A percentile compares a stretch with the other conserved stretches of the same genome.
phyloP scores from a whole-genome alignment of 2,329 filamentous ascomycete genomes.

The Hypoxylon rubiginosum region DNA sequence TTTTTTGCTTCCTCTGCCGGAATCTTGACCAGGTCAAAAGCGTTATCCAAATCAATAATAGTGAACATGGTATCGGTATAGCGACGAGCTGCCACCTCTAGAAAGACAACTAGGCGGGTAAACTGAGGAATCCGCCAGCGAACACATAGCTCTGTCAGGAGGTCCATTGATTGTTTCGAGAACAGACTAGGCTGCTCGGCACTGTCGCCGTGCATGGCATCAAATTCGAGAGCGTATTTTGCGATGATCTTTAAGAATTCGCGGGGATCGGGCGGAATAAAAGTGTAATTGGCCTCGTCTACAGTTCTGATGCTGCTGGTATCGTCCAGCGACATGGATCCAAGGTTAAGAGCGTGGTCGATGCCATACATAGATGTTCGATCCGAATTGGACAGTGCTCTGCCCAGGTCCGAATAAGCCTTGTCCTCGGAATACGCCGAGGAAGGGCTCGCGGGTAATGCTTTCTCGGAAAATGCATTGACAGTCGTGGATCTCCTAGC shows the following conservation, averaged over 20 bases:
- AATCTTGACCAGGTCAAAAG: slow-evolving; percentile 85
- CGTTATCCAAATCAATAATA: slow-evolving; percentile 83
- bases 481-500: slow-evolving; percentile 78
- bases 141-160: slow-evolving; percentile 86
- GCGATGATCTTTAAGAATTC: slow-evolving; percentile 87
- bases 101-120: slow-evolving; percentile 81
- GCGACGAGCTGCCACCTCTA: slow-evolving; percentile 88
- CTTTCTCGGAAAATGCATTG: slow-evolving; percentile 61
- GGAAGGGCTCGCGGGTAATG: slow-evolving; percentile 69
- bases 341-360: slow-evolving; percentile 78
- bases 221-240: slow-evolving; percentile 78
- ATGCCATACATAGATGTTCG: slow-evolving; percentile 59
- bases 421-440: slow-evolving; percentile 64
- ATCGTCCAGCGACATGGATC: slow-evolving; percentile 73
- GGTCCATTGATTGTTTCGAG: slow-evolving; percentile 84
- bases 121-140: slow-evolving; percentile 92
- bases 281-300: slow-evolving; percentile 82
- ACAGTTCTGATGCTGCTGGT: slow-evolving; percentile 65
- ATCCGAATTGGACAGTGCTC: slow-evolving; percentile 63
- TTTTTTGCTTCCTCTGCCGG: slow-evolving; percentile 76
- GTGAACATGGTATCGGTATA: slow-evolving; percentile 86
- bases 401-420: slow-evolving; percentile 66
- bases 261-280: slow-evolving; percentile 87
- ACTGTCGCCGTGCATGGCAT: slow-evolving; percentile 69
- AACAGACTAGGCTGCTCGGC: slow-evolving; percentile 65